Percentiles rank a stretch among this genome's conserved stretches.
Conservation (phyloP, 805 yeast genomes). For the Suhomyces emberorum region DNA sequence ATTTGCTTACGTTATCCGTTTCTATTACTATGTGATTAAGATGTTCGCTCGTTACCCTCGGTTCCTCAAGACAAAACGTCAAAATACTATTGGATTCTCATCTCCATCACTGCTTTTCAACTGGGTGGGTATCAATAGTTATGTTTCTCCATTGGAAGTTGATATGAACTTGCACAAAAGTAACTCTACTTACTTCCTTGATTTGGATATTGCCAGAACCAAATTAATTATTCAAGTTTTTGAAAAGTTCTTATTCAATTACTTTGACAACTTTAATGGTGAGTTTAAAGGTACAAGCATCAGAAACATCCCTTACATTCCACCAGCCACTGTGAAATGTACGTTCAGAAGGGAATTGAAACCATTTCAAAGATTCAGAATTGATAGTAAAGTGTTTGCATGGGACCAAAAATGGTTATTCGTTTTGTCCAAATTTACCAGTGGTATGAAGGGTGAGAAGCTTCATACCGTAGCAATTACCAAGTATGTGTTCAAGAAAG, state of each 20-base stretch:
- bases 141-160: slow-evolving; percentile 74
- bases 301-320: slow-evolving; percentile 56
- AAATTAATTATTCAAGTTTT: slow-evolving; percentile 56
- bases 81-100: slow-evolving; percentile 33
- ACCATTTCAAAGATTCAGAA: slow-evolving; percentile 57
- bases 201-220: slow-evolving; percentile 76
- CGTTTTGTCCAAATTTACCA: slow-evolving; percentile 59
- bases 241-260: slow-evolving; percentile 50
- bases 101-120: slow-evolving; percentile 36
- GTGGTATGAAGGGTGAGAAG: slow-evolving; percentile 21
- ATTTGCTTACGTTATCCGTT: slow-evolving; percentile 59
- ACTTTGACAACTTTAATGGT: slow-evolving; percentile 35
- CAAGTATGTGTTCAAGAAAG: slow-evolving; percentile 75
- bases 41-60: not conserved
- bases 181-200: slow-evolving; percentile 80
- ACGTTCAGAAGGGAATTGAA: slow-evolving; percentile 70
- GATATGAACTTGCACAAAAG: slow-evolving; percentile 87
- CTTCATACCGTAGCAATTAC: slow-evolving; percentile 63
- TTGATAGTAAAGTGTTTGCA: slow-evolving; percentile 60
- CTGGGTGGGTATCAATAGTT: slow-evolving; percentile 43
- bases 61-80: slow-evolving; percentile 11
- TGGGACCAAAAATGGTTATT: slow-evolving; percentile 91
- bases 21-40: slow-evolving; percentile 43
- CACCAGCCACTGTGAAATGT: slow-evolving; percentile 71
- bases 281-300: slow-evolving; percentile 27